Percentiles rank a stretch among this genome's conserved stretches.
Evolutionary conservation across 768 basidiomycete species (phyloP).

Genomic region (Trametes sanguinea): DNA sequence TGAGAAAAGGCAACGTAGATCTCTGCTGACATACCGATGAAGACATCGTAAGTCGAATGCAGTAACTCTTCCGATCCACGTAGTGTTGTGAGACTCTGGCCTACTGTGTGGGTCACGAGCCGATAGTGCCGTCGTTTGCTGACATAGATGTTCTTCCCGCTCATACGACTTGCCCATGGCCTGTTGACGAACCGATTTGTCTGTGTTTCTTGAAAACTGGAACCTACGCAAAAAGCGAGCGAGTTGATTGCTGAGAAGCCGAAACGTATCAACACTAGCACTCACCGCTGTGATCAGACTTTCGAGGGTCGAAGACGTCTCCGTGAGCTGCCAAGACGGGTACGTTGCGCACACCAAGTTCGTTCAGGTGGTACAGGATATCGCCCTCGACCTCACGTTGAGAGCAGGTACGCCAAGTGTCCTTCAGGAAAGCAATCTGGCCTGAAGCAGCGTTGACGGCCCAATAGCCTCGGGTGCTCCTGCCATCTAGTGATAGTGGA

Average conservation of each 20-base stretch:
- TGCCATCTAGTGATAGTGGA: neutral
- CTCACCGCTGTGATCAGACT: too few relatives aligned
- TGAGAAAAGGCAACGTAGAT: too few relatives aligned
- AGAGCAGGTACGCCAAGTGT: constrained; percentile 2
- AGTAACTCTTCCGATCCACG: constrained; percentile 13
- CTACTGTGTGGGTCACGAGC: neutral
- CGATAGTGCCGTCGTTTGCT: neutral
- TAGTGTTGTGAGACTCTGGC: neutral
- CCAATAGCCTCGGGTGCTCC: constrained; percentile 15
- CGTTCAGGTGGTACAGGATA: neutral
- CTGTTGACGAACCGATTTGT: neutral
- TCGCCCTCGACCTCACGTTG: neutral
- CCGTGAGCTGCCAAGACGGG: constrained; percentile 2
- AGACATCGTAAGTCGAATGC: neutral
- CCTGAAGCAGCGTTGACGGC: neutral
- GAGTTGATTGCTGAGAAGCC: too few relatives aligned
- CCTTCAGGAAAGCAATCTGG: constrained; percentile 11
- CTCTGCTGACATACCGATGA: neutral
- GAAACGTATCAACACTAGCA: too few relatives aligned
- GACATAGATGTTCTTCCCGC: neutral
- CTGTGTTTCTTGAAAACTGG: neutral
- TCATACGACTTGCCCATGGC: neutral
- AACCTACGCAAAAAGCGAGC: too few relatives aligned
- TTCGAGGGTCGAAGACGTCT: neutral
- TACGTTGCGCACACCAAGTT: constrained; percentile 4